Conservation (phyloP, 768 basidiomycete species). For the Rhizopogon sp. region DNA sequence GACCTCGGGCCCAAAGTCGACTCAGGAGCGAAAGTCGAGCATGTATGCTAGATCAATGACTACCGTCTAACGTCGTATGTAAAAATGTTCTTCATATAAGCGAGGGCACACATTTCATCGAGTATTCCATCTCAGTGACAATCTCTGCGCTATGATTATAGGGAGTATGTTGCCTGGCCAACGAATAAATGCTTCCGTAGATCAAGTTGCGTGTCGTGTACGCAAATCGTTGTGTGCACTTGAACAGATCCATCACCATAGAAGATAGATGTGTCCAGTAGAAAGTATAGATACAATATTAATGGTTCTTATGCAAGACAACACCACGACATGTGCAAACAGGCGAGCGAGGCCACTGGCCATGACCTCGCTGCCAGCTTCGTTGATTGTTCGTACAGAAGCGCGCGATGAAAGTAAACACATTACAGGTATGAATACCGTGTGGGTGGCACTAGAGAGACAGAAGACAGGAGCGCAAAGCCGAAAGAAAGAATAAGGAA, state of each 20-base stretch:
- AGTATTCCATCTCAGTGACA: not conserved
- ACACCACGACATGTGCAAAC: constrained; percentile 4
- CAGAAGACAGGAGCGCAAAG: constrained; percentile 38
- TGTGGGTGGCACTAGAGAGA: constrained; percentile 23
- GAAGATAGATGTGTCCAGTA: too few species aligned
- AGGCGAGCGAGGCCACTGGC: constrained; percentile 1
- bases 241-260: too few species aligned
- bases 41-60: constrained; percentile 51
- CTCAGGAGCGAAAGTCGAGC: constrained; percentile 50
- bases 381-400: constrained; percentile 46
- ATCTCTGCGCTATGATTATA: too few species aligned
- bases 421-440: constrained; percentile 30
- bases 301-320: not conserved
- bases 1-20: constrained; percentile 71
- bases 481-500: constrained; percentile 50
- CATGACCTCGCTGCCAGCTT: constrained; percentile 27
- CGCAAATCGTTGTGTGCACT: too few species aligned
- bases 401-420: constrained; percentile 31
- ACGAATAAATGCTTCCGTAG: too few species aligned
- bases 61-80: not conserved
- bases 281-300: constrained; percentile 1
- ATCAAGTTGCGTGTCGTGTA: too few species aligned
- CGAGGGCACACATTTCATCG: too few species aligned
- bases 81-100: not conserved
- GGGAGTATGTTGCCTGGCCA: too few species aligned